These are phyloP conservation scores for Picea mariana DNA, from an alignment of 83 land plant species.

Conservation along the genomic window DNA sequence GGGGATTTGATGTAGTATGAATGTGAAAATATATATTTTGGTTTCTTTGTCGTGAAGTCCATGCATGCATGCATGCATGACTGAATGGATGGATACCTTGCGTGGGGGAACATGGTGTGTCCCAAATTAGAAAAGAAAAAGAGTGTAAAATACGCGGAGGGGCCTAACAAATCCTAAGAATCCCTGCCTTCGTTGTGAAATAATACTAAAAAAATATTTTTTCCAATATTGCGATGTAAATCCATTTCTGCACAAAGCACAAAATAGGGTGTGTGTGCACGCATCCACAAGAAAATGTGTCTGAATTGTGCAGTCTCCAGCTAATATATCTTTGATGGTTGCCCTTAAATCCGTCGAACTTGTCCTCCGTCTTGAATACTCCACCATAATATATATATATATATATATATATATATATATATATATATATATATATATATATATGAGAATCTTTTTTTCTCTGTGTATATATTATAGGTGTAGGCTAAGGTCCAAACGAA, in stretches of 20 bases:
- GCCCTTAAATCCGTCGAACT: no score
- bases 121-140: not conserved
- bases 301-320: not conserved
- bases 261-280: slow-evolving; percentile 8
- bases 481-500: no score
- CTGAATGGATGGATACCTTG: slow-evolving; percentile 2
- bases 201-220: not conserved
- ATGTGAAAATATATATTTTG: no score
- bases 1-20: no score
- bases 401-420: no score
- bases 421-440: no score
- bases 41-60: not conserved
- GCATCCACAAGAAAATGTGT: slow-evolving; percentile 18
- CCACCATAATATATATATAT: not conserved
- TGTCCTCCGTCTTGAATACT: not conserved
- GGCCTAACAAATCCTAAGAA: not conserved
- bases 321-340: not conserved
- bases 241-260: not conserved
- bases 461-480: no score
- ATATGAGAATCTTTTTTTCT: no score
- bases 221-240: not conserved
- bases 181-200: not conserved
- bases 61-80: not conserved
- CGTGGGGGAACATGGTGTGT: not conserved
- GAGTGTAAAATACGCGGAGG: not conserved